Conservation (phyloP, 1,284 basidiomycete genomes). For the Tylopilus sp. region DNA sequence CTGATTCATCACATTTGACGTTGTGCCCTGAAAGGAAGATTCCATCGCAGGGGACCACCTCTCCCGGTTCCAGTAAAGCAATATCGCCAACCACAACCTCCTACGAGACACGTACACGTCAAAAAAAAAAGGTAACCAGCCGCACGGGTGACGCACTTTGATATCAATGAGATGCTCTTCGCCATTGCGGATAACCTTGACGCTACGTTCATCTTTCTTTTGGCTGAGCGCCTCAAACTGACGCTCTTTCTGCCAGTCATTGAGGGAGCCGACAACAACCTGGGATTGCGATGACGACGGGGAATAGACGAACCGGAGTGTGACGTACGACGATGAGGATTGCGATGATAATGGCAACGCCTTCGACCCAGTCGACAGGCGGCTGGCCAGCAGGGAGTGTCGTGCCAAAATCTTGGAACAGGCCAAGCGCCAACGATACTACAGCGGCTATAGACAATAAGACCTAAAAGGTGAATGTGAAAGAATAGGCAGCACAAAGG, state of each 20-base stretch:
- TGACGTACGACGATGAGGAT: slow-evolving; percentile 72
- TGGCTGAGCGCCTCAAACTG: slow-evolving; percentile 93
- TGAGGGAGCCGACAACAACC: slow-evolving; percentile 84
- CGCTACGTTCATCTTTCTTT: slow-evolving; percentile 91
- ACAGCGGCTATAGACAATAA: slow-evolving; percentile 89
- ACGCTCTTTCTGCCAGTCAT: slow-evolving; percentile 96
- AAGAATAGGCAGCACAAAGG: not conserved
- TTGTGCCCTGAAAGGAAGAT: slow-evolving; percentile 92
- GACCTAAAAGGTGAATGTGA: slow-evolving; percentile 47
- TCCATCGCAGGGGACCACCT: slow-evolving; percentile 94
- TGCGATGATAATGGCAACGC: slow-evolving; percentile 94
- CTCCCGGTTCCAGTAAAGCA: slow-evolving; percentile 89
- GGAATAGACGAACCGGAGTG: not conserved
- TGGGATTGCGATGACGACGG: slow-evolving; percentile 25
- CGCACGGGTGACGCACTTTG: slow-evolving; percentile 45
- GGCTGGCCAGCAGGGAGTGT: slow-evolving; percentile 55
- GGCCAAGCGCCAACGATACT: slow-evolving; percentile 88
- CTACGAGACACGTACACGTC: slow-evolving; percentile 34
- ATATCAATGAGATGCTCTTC: slow-evolving; percentile 78
- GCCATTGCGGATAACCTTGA: slow-evolving; percentile 89
- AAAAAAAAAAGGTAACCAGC: not conserved
- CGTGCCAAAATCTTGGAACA: slow-evolving; percentile 91
- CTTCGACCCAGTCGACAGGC: slow-evolving; percentile 95
- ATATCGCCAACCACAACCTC: slow-evolving; percentile 94
- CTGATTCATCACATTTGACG: slow-evolving; percentile 94